A percentile compares a stretch with the other conserved stretches of the same genome.
These are phyloP conservation scores for Penicillium expansum DNA, from an alignment of 2,329 filamentous ascomycete genomes.

Conservation along the genomic window DNA sequence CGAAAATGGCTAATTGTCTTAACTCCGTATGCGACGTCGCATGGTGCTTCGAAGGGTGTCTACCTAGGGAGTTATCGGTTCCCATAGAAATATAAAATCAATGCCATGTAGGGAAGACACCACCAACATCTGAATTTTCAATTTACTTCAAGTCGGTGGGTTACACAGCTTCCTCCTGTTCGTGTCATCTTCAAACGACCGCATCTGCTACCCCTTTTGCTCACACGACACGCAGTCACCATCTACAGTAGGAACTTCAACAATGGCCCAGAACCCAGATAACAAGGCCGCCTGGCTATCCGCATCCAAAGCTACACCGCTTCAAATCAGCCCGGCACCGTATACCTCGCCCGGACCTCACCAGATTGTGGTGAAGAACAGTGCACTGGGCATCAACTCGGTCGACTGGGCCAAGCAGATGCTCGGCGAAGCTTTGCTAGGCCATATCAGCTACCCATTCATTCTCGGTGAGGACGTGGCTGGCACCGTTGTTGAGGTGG, in stretches of 20 bases:
- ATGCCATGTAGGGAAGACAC: background rate
- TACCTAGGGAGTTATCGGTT: background rate
- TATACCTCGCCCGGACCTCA: background rate
- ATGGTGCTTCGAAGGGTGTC: background rate
- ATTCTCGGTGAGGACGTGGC: conserved; percentile 47
- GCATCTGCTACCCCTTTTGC: background rate
- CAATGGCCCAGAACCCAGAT: background rate
- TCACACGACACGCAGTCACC: background rate
- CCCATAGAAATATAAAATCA: background rate
- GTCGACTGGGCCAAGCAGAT: background rate
- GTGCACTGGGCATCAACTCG: background rate
- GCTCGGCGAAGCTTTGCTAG: background rate
- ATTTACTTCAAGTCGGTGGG: no score
- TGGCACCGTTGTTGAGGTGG: conserved; percentile 32
- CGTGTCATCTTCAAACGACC: background rate
- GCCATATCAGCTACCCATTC: conserved; percentile 21
- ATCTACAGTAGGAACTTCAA: background rate
- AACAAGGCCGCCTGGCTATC: background rate
- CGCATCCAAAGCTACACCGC: background rate
- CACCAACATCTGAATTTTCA: background rate
- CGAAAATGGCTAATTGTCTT: background rate
- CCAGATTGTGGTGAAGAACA: background rate
- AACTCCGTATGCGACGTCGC: background rate
- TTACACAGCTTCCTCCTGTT: background rate
- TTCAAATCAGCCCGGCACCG: background rate